phyloP scores from a whole-genome alignment of 2,329 filamentous ascomycete genomes.

The Penicillium sp. region DNA sequence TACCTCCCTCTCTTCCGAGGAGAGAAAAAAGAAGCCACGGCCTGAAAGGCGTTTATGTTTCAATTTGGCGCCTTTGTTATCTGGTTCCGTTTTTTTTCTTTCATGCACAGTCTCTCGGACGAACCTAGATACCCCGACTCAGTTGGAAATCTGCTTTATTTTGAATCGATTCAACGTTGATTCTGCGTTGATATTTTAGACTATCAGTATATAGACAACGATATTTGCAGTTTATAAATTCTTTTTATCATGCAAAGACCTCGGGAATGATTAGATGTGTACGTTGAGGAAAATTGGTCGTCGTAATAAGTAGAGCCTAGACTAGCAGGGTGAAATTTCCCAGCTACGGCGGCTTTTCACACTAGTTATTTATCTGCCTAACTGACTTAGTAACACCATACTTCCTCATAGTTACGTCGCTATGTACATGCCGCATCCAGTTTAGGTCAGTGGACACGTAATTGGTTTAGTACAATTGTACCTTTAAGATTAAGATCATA shows the following conservation, averaged over 20 bases:
- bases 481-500: no score
- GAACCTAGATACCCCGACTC: slow-evolving; percentile 10
- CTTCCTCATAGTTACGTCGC: no score
- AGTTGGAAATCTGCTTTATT: slow-evolving; percentile 1
- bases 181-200: background rate
- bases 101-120: slow-evolving; percentile 3
- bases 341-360: no score
- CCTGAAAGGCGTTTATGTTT: slow-evolving; percentile 8
- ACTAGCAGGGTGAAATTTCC: no score
- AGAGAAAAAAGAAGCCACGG: background rate
- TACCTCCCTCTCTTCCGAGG: background rate
- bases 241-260: background rate
- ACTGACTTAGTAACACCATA: no score
- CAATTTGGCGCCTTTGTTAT: background rate
- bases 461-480: no score
- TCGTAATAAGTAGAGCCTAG: no score
- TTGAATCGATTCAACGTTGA: background rate
- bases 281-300: background rate
- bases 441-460: no score
- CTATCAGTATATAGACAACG: background rate
- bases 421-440: no score
- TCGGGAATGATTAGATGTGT: background rate
- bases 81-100: background rate
- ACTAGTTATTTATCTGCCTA: no score
- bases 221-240: background rate